Evolutionary conservation across 441 rosid species (phyloP).

Genomic region (Arabidopsis hybrid): DNA sequence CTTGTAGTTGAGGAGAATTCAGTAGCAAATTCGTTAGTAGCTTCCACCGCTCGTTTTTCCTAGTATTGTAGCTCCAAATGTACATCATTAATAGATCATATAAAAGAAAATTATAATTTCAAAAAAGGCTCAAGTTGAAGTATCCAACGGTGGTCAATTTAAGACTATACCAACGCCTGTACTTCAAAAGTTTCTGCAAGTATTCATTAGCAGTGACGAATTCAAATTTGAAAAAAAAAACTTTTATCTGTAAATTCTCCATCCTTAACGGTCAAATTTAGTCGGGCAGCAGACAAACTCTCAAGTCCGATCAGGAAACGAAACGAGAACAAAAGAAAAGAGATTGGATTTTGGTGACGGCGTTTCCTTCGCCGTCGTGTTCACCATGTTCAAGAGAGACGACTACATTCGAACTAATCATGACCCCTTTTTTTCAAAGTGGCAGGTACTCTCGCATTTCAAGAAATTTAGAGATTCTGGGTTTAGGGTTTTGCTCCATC

Average conservation of each 20-base stretch:
- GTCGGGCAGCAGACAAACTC: not conserved
- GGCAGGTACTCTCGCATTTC: conserved; percentile 60
- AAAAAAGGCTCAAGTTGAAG: too few species aligned
- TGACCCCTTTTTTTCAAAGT: conserved; percentile 63
- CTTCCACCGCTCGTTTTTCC: conserved; percentile 25
- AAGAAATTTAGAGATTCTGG: not conserved
- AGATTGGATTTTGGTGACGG: not conserved
- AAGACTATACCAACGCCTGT: not conserved
- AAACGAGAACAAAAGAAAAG: too few species aligned
- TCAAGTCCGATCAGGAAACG: not conserved
- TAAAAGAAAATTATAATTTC: too few species aligned
- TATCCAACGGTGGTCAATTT: too few species aligned
- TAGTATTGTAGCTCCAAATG: conserved; percentile 18
- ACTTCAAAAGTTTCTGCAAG: too few species aligned
- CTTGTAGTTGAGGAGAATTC: conserved; percentile 26
- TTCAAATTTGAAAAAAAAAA: conserved; percentile 20
- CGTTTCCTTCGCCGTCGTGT: too few species aligned
- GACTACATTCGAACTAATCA: conserved; percentile 63
- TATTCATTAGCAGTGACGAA: not conserved
- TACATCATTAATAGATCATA: too few species aligned
- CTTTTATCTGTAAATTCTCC: not conserved
- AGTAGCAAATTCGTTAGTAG: conserved; percentile 22
- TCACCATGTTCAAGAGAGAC: conserved; percentile 64
- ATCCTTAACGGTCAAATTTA: not conserved
- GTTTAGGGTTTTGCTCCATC: conserved; percentile 13